Base-by-base conservation (phyloP, 2,329 filamentous ascomycete species). In the Fonsecaea pedrosoi region DNA sequence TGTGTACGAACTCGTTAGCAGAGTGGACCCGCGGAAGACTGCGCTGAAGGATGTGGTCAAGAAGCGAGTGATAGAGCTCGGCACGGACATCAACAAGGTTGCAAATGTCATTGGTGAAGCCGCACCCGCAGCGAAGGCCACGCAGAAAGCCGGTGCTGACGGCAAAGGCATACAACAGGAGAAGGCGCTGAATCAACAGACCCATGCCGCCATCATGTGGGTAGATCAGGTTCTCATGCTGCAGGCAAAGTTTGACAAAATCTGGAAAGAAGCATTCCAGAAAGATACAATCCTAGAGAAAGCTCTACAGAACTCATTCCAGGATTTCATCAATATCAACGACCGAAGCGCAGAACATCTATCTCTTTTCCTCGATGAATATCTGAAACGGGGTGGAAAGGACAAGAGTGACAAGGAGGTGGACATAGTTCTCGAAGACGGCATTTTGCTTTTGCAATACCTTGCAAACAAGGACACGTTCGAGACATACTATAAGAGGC, bases 401-500 rank as follows among this genome's bases (percentile, higher is more conserved):
- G 93, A 93, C 69, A 97, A 96, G 82, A 94, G 92, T 0, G 95
- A 98, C 73, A 85, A 84, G 34, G 94, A 98, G 75, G 87, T 97
- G 13, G 94, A 98, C 73, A 78, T 81, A 7, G 87, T 96, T 0
- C 82, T 98, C 48, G 94, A 97, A 66, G 96, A 95, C 76, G 94
- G 94, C 12, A 96, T 97, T 68, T 88, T 90, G 0, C 83, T 99
- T 6, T 86, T 99, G 60, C 89, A 93, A 54, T 97, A 96, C 73
- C 86, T 99, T 42, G 87, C 89, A 63, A 94, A 98, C 75, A 95
- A 94, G 79, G 95, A 99, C 76, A 84, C 96, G 72, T 97, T 99
- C 74, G 94, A 99, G 81, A 88, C 91, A 4, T 99, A 99, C 78
- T 98, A 99, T 82, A 97, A 98, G 82, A 96, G 96, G 77, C 95